These are phyloP conservation scores for Russula compacta DNA, from an alignment of 768 basidiomycete species.

Conservation along the genomic window DNA sequence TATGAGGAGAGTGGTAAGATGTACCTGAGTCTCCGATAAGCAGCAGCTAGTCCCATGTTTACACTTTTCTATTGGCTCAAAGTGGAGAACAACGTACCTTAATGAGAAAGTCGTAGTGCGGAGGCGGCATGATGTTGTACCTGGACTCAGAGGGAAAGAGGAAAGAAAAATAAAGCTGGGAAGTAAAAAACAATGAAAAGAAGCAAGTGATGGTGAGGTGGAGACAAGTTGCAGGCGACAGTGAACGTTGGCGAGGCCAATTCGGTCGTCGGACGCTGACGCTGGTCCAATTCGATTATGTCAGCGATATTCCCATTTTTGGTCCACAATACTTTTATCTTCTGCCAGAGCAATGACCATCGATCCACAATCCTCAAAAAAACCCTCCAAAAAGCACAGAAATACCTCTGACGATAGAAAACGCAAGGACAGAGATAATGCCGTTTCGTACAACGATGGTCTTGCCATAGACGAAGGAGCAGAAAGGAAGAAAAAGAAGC, in stretches of 20 bases:
- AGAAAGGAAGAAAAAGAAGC: background rate
- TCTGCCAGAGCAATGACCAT: background rate
- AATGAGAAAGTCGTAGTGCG: constrained; percentile 97
- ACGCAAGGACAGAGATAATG: background rate
- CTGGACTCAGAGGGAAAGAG: background rate
- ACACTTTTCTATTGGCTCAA: constrained; percentile 8
- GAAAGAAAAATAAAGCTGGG: background rate
- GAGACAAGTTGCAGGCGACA: background rate
- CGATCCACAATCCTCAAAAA: background rate
- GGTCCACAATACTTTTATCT: too few species aligned
- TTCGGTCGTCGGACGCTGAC: background rate
- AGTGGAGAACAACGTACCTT: constrained; percentile 44
- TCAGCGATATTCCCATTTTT: background rate
- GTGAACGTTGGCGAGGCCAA: background rate
- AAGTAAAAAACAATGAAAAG: background rate
- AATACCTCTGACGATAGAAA: background rate
- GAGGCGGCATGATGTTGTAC: constrained; percentile 55
- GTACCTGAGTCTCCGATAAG: constrained; percentile 94
- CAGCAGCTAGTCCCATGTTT: constrained; percentile 50
- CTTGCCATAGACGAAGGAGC: background rate
- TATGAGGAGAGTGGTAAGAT: background rate
- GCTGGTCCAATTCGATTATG: background rate
- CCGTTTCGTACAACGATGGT: background rate
- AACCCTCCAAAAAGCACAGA: background rate
- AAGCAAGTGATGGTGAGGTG: background rate